Evolutionary conservation across 2,329 filamentous ascomycete genomes (phyloP), one percentile per base, ranked within the genome.

Genomic region (Aureobasidium sp.): DNA sequence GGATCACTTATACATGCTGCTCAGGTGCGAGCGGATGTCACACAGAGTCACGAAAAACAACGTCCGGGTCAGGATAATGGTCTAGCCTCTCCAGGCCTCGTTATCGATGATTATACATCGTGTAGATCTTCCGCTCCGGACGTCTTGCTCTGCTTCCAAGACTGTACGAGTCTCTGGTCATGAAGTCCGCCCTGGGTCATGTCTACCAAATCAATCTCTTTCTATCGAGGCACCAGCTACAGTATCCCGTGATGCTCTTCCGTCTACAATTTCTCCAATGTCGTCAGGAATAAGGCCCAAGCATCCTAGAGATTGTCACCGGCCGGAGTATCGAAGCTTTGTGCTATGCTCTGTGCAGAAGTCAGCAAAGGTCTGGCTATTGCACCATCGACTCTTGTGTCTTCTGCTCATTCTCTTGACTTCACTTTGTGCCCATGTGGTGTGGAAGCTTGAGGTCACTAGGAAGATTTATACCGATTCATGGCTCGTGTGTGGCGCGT

Each of bases 191-290:
- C 13, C 34, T 13, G 34, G 34, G 34, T 37, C 34, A 13, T 37
- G 34, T 37, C 34, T 37, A 15, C 34, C 13, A 15, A 6, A 13
- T 37, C 12, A 37, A 37, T 94, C 26, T 15, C 12, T 15, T 20
- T 7, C 5, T 6, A 15, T 39, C 13, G 37, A 39, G 17, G 13
- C 17, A 7, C 9, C 37, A n/a, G 6, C 37, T 3, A 8, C 20
- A 41, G n/a, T 6, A 41, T 41, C 37, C 20, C 15, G 15, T 41
- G 37, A 17, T n/a, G 37, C 37, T 41, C 17, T 8, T 41, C 37
- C 37, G 37, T 41, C 20, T 17, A 3, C 37, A 8, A 39, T 3
- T 39, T 15, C 17, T 39, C 37, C 15, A 34, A 9, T 10, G 12
- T 10, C 32, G 32, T 10, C 32, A 10, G 12, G 7, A 34, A 34